Evolutionary conservation across 441 rosid species (phyloP).

Genomic region (Biscutella laevigata): DNA sequence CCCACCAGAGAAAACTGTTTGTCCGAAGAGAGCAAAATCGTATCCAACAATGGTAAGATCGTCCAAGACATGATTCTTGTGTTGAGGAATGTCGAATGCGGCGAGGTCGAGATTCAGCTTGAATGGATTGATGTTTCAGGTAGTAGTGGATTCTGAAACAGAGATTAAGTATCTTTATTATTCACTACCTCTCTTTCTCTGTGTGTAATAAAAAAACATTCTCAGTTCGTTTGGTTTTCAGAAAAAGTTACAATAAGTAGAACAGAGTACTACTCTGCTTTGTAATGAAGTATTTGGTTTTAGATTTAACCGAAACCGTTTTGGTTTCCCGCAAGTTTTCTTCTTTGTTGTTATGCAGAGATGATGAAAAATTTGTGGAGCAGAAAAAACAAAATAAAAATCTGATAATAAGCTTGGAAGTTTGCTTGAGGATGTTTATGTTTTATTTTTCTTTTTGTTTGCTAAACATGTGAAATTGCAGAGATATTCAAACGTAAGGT

Average conservation of each 20-base stretch:
- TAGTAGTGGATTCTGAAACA: slow-evolving; percentile 13
- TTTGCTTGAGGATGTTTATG: slow-evolving; percentile 42
- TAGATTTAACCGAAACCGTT: not conserved
- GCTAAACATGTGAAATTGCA: slow-evolving; percentile 19
- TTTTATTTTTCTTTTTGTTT: not conserved
- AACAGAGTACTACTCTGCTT: slow-evolving; percentile 17
- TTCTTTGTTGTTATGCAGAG: too few relatives aligned
- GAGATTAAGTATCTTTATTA: slow-evolving; percentile 6
- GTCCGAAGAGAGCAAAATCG: slow-evolving; percentile 36
- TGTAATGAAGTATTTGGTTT: slow-evolving; percentile 6
- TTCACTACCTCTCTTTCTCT: not conserved
- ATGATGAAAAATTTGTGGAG: too few relatives aligned
- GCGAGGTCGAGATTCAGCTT: slow-evolving; percentile 40
- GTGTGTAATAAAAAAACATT: not conserved
- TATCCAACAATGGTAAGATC: slow-evolving; percentile 36
- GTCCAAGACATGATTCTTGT: slow-evolving; percentile 40
- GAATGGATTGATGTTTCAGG: slow-evolving; percentile 46
- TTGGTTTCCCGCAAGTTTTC: slow-evolving; percentile 16
- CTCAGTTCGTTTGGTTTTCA: not conserved
- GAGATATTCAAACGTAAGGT: slow-evolving; percentile 42
- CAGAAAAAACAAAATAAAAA: too few relatives aligned
- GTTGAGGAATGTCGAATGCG: slow-evolving; percentile 35
- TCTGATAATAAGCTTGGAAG: slow-evolving; percentile 40
- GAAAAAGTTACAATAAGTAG: not conserved
- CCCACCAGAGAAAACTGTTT: slow-evolving; percentile 33